Evolutionary conservation across 169 alveolate species (phyloP).

Genomic region (Eimeria falciformis): DNA sequence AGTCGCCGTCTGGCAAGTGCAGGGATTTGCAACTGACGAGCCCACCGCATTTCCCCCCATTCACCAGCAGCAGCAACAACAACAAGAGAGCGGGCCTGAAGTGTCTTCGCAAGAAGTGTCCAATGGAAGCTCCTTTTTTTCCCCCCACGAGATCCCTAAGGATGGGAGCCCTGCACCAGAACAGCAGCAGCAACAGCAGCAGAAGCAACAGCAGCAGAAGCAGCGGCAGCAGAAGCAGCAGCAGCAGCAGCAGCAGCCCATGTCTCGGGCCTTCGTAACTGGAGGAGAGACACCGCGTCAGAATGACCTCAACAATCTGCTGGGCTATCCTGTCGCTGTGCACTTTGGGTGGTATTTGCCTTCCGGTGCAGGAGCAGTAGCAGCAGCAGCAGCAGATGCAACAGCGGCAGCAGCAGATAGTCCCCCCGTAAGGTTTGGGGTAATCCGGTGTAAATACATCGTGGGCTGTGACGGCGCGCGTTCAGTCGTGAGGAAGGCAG

Average conservation of each 20-base stretch:
- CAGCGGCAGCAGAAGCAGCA: conserved; percentile 47
- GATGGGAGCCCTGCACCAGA: neutral
- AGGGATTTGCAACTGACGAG: conserved; percentile 40
- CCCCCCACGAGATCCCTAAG: conserved; percentile 29
- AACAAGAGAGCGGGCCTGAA: neutral
- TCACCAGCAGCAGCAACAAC: conserved; percentile 30
- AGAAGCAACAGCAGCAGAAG: conserved; percentile 10
- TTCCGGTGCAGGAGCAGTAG: neutral
- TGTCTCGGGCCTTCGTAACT: neutral
- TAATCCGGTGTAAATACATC: conserved; percentile 31
- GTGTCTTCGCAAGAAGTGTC: conserved; percentile 14
- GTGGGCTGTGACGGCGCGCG: conserved; percentile 77
- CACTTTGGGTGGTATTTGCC: conserved; percentile 22
- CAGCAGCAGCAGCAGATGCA: conserved; percentile 29
- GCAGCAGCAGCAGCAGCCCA: neutral
- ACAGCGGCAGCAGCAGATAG: conserved; percentile 38
- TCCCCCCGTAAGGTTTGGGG: conserved; percentile 1
- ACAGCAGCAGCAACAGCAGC: conserved; percentile 10
- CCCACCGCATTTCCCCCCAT: neutral
- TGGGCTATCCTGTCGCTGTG: conserved; percentile 49
- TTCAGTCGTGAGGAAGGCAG: conserved; percentile 55
- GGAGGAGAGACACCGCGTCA: neutral
- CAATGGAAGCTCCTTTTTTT: conserved; percentile 26
- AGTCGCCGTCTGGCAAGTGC: conserved; percentile 65
- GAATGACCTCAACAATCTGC: neutral